These are phyloP conservation scores for Aspergillus hiratsukae DNA, from an alignment of 2,329 filamentous ascomycete genomes.

Conservation along the genomic window DNA sequence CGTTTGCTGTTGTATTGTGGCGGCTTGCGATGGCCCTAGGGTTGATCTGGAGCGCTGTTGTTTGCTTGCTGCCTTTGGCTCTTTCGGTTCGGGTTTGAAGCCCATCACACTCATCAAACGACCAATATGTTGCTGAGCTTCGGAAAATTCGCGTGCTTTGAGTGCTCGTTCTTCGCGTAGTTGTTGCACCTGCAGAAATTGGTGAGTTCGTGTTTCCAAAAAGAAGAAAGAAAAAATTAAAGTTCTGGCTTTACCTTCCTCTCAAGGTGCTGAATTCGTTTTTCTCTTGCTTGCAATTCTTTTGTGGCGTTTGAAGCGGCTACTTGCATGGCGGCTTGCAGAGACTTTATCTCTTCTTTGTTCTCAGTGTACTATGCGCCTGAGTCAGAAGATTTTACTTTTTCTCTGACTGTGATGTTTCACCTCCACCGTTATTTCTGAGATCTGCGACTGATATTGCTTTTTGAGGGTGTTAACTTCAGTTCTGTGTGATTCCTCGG, in stretches of 20 bases:
- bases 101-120: conserved; percentile 38
- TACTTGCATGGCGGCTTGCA: conserved; percentile 24
- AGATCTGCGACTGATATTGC: conserved; percentile 18
- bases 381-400: background rate
- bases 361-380: conserved; percentile 17
- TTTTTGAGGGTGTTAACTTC: conserved; percentile 19
- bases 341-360: conserved; percentile 21
- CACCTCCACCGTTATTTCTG: conserved; percentile 21
- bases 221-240: background rate
- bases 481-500: conserved; percentile 15
- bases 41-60: conserved; percentile 15
- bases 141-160: conserved; percentile 37
- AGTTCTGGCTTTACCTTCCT: conserved; percentile 24
- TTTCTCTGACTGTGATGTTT: background rate
- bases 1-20: conserved; percentile 12
- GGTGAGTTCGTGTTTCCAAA: background rate
- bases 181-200: conserved; percentile 25
- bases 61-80: conserved; percentile 12
- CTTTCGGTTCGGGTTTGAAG: conserved; percentile 22
- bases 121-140: conserved; percentile 37
- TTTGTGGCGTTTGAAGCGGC: conserved; percentile 21
- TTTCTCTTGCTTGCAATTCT: conserved; percentile 28
- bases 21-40: conserved; percentile 5
- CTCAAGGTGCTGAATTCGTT: conserved; percentile 28
- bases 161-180: conserved; percentile 32